Evolutionary conservation across 345 rosid species (phyloP), one percentile per base, ranked within the genome.

Genomic region (Ceriops zippeliana): DNA sequence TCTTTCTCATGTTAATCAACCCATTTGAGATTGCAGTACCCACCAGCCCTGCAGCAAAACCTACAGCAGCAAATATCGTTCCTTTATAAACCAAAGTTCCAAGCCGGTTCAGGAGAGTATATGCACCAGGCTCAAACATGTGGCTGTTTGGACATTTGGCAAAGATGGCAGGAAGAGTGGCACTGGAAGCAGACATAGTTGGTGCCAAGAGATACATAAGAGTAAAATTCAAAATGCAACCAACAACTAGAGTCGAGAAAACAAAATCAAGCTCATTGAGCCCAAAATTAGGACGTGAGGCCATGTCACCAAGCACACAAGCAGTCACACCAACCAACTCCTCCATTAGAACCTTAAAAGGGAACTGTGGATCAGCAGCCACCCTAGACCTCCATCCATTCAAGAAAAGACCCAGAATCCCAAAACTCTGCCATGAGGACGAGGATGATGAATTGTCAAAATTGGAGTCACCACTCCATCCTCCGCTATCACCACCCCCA

Each of bases 151-250:
- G 99, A 66, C 96, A 96, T 72, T 49, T 82, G 15, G 91, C 86
- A 35, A 96, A 96, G 49, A 96, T 66, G 1, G 86, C 81, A 26
- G 99, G 99, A 30, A 96, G 84, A 37, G 46, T 62, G 2, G 85
- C 70, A 1, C 88, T 71, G 0, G 84, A 7, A 5, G 86, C 75
- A 2, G 89, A 65, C 2, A 81, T 65, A 1, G 98, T 87, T 2
- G 98, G 98, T 22, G 99, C 99, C 38, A 95, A 75, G 27, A 95
- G 84, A 66, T 91, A 95, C 99, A 96, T 96, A 34, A 96, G 96
- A 47, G 84, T 79, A 74, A 96, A 96, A 73, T 96, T 96, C 52
- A 96, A 70, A 16, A 96, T 92, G 26, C 89, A 90, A 28, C 98
- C 98, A 15, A 96, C 99, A 11, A 89, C 74, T 0, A 96, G 84